A percentile compares a stretch with the other conserved stretches of the same genome.
phyloP scores from a whole-genome alignment of 2,329 filamentous ascomycete species.

The Sarocladium kiliense region DNA sequence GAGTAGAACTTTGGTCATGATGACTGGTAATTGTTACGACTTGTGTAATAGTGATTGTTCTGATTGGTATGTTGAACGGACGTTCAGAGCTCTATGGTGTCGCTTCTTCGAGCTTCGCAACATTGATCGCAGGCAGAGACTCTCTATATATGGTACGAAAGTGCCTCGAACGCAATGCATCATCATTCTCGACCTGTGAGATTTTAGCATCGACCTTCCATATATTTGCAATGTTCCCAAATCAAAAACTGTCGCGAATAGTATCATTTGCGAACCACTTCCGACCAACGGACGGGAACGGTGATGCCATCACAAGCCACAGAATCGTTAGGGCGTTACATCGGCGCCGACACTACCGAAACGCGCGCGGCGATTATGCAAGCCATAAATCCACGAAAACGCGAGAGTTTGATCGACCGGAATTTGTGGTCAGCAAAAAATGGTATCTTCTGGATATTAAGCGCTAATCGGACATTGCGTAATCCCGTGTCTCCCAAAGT shows the following conservation, averaged over 20 bases:
- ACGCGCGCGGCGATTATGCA: background rate
- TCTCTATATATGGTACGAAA: background rate
- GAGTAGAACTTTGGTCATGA: slow-evolving; percentile 14
- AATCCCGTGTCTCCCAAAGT: background rate
- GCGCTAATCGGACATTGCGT: background rate
- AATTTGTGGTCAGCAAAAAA: background rate
- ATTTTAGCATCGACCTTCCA: background rate
- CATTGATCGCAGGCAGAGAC: too few relatives aligned
- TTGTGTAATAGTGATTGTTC: too few relatives aligned
- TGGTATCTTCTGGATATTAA: slow-evolving; percentile 2
- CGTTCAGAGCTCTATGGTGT: too few relatives aligned
- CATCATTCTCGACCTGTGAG: background rate
- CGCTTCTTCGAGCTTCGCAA: too few relatives aligned
- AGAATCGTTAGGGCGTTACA: background rate
- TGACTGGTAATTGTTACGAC: too few relatives aligned
- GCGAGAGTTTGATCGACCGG: background rate
- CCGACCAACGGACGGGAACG: too few relatives aligned
- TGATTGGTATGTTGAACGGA: too few relatives aligned
- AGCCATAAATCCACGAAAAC: background rate
- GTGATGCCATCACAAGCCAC: background rate
- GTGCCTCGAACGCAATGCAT: background rate
- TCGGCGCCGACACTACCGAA: background rate
- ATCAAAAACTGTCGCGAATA: background rate
- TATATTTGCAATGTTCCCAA: background rate
- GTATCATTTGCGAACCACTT: too few relatives aligned